Evolutionary conservation across 805 yeast genomes (phyloP).

Genomic region (Ogataea neopini): DNA sequence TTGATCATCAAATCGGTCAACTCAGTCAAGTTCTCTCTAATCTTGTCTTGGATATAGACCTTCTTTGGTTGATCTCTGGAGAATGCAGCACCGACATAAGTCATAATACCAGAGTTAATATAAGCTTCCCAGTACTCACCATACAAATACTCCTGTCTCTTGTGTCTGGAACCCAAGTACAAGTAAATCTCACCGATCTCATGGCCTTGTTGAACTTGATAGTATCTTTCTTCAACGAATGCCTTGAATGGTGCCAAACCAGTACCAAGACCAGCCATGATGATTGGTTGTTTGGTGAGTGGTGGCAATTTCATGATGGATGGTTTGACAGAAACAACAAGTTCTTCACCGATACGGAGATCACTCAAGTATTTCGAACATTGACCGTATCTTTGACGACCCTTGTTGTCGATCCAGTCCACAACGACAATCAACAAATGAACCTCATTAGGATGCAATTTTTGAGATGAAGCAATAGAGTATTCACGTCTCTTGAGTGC

Average conservation of each 20-base stretch:
- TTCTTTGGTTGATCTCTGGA: constrained; percentile 96
- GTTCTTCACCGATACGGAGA: constrained; percentile 74
- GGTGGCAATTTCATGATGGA: constrained; percentile 97
- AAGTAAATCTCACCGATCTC: constrained; percentile 87
- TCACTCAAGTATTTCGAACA: constrained; percentile 90
- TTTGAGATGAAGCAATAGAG: constrained; percentile 96
- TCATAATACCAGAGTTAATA: constrained; percentile 85
- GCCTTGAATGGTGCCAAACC: constrained; percentile 99
- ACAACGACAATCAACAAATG: constrained; percentile 93
- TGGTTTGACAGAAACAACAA: constrained; percentile 93
- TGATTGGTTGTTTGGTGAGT: constrained; percentile 80
- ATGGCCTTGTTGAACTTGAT: constrained; percentile 87
- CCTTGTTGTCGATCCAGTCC: constrained; percentile 88
- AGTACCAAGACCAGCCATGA: constrained; percentile 97
- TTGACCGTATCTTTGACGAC: constrained; percentile 88
- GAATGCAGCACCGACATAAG: constrained; percentile 97
- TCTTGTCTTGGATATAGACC: constrained; percentile 92
- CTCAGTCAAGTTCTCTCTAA: constrained; percentile 70
- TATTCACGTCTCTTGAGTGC: constrained; percentile 96
- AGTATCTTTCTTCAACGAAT: constrained; percentile 89
- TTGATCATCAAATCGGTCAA: constrained; percentile 77
- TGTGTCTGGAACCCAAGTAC: constrained; percentile 92
- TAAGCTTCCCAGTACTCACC: constrained; percentile 98
- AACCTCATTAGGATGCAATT: constrained; percentile 84
- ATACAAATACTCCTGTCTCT: constrained; percentile 90